A percentile compares a stretch with the other conserved stretches of the same genome.
phyloP scores from a whole-genome alignment of 176 grass and related monocot species.

The Oryza rufipogon region DNA sequence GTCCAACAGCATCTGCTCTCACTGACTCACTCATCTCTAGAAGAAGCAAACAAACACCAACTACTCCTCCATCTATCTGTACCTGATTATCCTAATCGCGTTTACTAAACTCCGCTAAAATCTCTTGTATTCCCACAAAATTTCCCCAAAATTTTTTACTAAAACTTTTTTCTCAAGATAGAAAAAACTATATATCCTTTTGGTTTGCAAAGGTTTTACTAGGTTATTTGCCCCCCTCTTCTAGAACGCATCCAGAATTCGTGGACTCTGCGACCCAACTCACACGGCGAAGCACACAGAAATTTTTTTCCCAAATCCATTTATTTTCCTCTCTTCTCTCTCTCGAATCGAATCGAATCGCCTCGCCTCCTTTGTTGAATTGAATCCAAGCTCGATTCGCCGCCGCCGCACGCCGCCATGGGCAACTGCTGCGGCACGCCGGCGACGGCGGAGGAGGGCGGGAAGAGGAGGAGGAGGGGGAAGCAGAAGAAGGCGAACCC shows the following conservation, averaged over 20 bases:
- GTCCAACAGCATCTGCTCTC: slow-evolving; percentile 5
- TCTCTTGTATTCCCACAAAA: neutral
- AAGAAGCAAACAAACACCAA: slow-evolving; percentile 27
- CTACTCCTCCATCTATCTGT: slow-evolving; percentile 16
- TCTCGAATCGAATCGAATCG: neutral
- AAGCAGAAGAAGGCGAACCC: slow-evolving; percentile 43
- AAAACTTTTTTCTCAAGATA: too few relatives aligned
- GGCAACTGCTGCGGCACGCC: slow-evolving; percentile 72
- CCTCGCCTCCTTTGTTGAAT: slow-evolving; percentile 23
- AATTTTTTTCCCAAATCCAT: neutral
- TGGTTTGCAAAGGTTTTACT: neutral
- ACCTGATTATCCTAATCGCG: neutral
- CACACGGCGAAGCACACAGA: slow-evolving; percentile 47
- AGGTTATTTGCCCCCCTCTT: slow-evolving; percentile 5
- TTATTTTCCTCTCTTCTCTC: neutral
- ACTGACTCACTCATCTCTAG: slow-evolving; percentile 6
- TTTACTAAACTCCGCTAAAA: slow-evolving; percentile 22
- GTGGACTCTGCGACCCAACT: slow-evolving; percentile 41
- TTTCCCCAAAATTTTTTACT: neutral
- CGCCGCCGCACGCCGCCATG: slow-evolving; percentile 29
- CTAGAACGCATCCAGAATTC: slow-evolving; percentile 48
- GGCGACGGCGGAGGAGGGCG: slow-evolving; percentile 10
- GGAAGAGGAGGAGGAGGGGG: neutral
- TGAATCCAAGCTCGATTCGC: slow-evolving; percentile 33
- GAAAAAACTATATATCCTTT: slow-evolving; percentile 14